Percentiles rank a stretch among this genome's conserved stretches.
These are phyloP conservation scores for Pseudocercospora vitis DNA, from an alignment of 2,329 filamentous ascomycete species.

Conservation along the genomic window DNA sequence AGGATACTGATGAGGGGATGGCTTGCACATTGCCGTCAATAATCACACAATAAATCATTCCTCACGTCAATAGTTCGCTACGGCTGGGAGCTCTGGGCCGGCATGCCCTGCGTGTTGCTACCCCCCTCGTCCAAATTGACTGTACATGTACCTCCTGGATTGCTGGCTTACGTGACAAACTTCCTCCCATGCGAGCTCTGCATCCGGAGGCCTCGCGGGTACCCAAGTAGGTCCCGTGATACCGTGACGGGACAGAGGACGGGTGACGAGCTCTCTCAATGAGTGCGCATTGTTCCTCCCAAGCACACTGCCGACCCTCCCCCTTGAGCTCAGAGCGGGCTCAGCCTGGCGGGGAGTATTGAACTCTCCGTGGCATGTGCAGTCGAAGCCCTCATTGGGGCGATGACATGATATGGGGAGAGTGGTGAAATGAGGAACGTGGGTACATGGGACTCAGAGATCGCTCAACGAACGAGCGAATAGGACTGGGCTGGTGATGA, in stretches of 20 bases:
- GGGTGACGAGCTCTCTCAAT: background rate
- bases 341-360: conserved; percentile 6
- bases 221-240: background rate
- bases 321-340: background rate
- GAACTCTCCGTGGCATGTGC: background rate
- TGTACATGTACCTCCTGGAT: background rate
- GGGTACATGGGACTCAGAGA: background rate
- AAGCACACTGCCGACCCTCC: background rate
- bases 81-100: background rate
- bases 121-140: background rate
- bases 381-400: background rate
- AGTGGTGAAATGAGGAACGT: background rate
- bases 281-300: background rate
- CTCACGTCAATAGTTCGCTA: background rate
- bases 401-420: background rate
- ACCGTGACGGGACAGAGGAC: conserved; percentile 4
- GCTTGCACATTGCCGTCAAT: no score
- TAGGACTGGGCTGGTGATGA: background rate
- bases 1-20: no score
- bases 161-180: conserved; percentile 6
- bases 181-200: background rate
- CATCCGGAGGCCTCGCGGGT: background rate
- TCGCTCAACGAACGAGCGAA: conserved; percentile 9
- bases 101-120: background rate
- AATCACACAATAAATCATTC: background rate